Percentiles rank a stretch among this genome's conserved stretches.
Conservation (phyloP, 1,139 yeast genomes). For the Saccharomyces hybrid region DNA sequence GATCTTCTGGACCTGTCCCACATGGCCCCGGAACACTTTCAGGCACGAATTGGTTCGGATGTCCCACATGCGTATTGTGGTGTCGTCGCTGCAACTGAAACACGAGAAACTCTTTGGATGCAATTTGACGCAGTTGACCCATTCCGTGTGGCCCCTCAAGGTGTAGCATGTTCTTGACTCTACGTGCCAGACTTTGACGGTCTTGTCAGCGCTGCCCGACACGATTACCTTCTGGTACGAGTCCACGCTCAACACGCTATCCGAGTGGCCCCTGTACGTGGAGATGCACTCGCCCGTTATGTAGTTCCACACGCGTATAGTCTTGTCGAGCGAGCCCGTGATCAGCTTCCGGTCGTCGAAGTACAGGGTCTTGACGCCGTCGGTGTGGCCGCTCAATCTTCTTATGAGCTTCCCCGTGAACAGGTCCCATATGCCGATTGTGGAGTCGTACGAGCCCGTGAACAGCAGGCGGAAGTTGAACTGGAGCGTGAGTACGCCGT, state of each 20-base stretch:
- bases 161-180: constrained; percentile 89
- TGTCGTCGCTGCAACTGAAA: constrained; percentile 85
- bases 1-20: constrained; percentile 86
- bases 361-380: constrained; percentile 74
- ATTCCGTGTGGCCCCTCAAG: constrained; percentile 83
- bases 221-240: constrained; percentile 73
- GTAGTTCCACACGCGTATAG: constrained; percentile 93
- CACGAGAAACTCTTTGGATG: constrained; percentile 72
- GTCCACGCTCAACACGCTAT: constrained; percentile 69
- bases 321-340: constrained; percentile 85
- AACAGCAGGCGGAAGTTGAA: constrained; percentile 70
- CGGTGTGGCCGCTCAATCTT: constrained; percentile 72
- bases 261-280: constrained; percentile 87
- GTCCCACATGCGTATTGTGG: constrained; percentile 94
- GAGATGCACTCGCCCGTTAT: constrained; percentile 90
- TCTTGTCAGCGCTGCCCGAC: constrained; percentile 86
- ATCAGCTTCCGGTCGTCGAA: constrained; percentile 85
- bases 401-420: constrained; percentile 70
- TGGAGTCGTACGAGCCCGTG: constrained; percentile 87
- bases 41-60: constrained; percentile 70
- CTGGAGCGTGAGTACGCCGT: constrained; percentile 80
- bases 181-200: constrained; percentile 94
- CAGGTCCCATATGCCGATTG: constrained; percentile 84
- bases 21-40: constrained; percentile 52
- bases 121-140: constrained; percentile 85